phyloP scores from a whole-genome alignment of 2,329 filamentous ascomycete genomes.

The Waltergamsia citrina region DNA sequence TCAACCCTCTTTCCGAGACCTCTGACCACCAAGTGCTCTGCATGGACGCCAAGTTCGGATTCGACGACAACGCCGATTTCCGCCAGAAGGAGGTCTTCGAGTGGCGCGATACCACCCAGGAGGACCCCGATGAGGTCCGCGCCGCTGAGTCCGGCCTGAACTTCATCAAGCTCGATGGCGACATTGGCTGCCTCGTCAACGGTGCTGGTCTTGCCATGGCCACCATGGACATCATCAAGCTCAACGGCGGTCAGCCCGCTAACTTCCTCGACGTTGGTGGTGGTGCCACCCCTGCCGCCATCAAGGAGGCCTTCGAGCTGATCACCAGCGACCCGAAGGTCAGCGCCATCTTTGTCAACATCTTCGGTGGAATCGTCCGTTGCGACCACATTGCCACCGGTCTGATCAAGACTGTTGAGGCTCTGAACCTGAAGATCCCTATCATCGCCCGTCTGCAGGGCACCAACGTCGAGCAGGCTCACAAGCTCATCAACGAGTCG shows the following conservation, averaged over 20 bases:
- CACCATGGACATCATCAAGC: conserved; percentile 99
- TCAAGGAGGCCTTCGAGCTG: conserved; percentile 95
- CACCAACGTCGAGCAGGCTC: conserved; percentile 94
- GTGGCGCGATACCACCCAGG: conserved; percentile 90
- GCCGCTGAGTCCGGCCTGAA: conserved; percentile 91
- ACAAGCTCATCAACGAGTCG: conserved; percentile 89
- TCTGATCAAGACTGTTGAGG: conserved; percentile 87
- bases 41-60: conserved; percentile 99
- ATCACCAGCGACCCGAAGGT: conserved; percentile 99
- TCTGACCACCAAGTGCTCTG: conserved; percentile 96
- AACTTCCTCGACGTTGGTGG: conserved; percentile 99
- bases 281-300: conserved; percentile 91
- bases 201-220: conserved; percentile 99
- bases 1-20: conserved; percentile 97
- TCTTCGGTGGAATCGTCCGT: conserved; percentile 97
- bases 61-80: conserved; percentile 98
- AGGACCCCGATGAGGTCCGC: conserved; percentile 96
- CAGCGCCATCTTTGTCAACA: conserved; percentile 98
- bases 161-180: conserved; percentile 99
- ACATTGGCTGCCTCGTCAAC: conserved; percentile 98
- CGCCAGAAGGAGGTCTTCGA: conserved; percentile 93
- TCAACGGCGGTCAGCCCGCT: conserved; percentile 89
- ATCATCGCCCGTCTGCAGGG: conserved; percentile 96
- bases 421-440: conserved; percentile 91
- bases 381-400: conserved; percentile 97